Percentiles rank a stretch among this genome's conserved stretches.
phyloP scores from a whole-genome alignment of 2,329 filamentous ascomycete genomes.

The Gliomastix tumulicola region DNA sequence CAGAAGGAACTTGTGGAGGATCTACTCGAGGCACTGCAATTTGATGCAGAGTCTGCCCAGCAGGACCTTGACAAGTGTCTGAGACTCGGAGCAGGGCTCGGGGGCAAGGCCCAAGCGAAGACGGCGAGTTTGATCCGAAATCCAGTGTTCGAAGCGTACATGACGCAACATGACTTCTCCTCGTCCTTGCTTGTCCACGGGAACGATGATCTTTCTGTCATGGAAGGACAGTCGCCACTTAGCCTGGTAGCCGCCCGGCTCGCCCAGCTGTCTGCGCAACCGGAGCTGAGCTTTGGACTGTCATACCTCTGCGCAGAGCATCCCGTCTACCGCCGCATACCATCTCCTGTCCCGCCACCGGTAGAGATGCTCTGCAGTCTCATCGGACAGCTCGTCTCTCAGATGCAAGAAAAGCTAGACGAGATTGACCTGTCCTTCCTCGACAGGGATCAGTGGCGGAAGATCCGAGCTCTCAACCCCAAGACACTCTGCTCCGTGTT shows the following conservation, averaged over 20 bases:
- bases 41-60: not conserved
- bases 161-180: not conserved
- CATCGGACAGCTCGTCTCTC: not conserved
- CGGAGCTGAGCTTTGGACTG: not conserved
- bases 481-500: not conserved
- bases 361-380: not conserved
- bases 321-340: not conserved
- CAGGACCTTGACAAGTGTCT: constrained; percentile 1
- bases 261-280: not conserved
- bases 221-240: constrained; percentile 3
- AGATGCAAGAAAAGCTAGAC: not conserved
- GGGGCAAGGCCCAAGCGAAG: not conserved
- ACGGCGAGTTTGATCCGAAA: not conserved
- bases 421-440: not conserved
- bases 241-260: constrained; percentile 5
- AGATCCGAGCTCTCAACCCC: not conserved
- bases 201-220: constrained; percentile 1
- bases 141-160: not conserved
- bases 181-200: constrained; percentile 3
- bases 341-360: not conserved
- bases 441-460: not conserved
- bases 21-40: not conserved
- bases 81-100: not conserved
- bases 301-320: not conserved
- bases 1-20: too few relatives aligned